These are phyloP conservation scores for Hypholoma fasciculare DNA, from an alignment of 768 basidiomycete genomes.

Conservation along the genomic window DNA sequence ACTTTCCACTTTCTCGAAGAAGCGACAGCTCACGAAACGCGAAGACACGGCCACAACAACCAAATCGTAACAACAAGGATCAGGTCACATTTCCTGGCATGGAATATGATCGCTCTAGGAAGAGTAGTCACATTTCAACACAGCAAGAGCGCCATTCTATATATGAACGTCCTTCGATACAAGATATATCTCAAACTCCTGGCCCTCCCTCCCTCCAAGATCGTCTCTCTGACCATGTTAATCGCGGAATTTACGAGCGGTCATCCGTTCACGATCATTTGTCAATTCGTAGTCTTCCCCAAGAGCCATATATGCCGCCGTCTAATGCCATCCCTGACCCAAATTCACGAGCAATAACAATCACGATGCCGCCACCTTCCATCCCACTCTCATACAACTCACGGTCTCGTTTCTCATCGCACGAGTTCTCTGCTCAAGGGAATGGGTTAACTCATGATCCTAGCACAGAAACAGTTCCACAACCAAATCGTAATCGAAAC, in stretches of 20 bases:
- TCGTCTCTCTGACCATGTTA: not conserved
- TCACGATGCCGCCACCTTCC: constrained; percentile 6
- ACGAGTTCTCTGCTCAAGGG: constrained; percentile 2
- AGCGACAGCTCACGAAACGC: constrained; percentile 19
- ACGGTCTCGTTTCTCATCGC: constrained; percentile 15
- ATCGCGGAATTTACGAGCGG: not conserved
- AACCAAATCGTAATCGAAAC: constrained; percentile 9
- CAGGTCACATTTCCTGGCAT: constrained; percentile 1
- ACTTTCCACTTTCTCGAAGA: constrained; percentile 25
- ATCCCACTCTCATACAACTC: constrained; percentile 1
- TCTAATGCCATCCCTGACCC: not conserved
- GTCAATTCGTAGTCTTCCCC: not conserved
- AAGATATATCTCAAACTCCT: not conserved
- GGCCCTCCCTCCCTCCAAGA: not conserved
- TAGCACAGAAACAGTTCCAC: constrained; percentile 10
- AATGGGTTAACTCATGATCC: constrained; percentile 7
- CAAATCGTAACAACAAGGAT: constrained; percentile 17
- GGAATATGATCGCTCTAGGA: not conserved
- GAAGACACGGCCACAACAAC: constrained; percentile 34
- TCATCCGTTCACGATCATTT: not conserved
- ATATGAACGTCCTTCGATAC: constrained; percentile 6
- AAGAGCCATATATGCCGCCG: not conserved
- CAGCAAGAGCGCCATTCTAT: constrained; percentile 3
- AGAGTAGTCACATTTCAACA: not conserved
- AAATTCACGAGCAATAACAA: not conserved